phyloP scores from a whole-genome alignment of 2,329 filamentous ascomycete species.

The Metarhizium brunneum region DNA sequence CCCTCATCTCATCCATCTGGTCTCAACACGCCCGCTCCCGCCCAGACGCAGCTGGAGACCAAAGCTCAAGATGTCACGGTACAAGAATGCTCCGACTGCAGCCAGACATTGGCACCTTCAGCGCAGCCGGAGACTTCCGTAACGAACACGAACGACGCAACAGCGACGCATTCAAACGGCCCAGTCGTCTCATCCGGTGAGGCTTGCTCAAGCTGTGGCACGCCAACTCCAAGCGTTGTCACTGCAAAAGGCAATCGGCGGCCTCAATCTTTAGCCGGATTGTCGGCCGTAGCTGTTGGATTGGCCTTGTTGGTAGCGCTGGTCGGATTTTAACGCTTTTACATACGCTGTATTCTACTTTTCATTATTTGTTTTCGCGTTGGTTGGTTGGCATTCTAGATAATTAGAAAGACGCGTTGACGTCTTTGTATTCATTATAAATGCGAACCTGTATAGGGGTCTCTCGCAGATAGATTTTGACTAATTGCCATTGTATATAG shows the following conservation, averaged over 20 bases:
- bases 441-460: too few species aligned
- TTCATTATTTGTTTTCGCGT: neutral
- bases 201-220: neutral
- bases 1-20: too few species aligned
- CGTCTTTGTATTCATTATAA: too few species aligned
- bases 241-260: neutral
- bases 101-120: neutral
- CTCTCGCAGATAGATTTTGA: too few species aligned
- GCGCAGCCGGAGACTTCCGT: neutral
- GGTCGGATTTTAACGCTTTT: neutral
- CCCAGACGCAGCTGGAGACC: too few species aligned
- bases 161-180: neutral
- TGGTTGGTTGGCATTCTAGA: too few species aligned
- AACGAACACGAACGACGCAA: neutral
- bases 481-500: too few species aligned
- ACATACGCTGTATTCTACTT: neutral
- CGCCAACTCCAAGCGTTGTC: neutral
- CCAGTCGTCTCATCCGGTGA: neutral
- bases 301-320: neutral
- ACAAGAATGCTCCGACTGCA: slow-evolving; percentile 9
- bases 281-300: neutral
- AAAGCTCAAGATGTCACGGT: too few species aligned
- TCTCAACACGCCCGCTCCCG: too few species aligned
- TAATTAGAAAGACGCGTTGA: too few species aligned
- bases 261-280: neutral